Conservation (phyloP, 2,329 filamentous ascomycete species). For the Whalleya microplaca region DNA sequence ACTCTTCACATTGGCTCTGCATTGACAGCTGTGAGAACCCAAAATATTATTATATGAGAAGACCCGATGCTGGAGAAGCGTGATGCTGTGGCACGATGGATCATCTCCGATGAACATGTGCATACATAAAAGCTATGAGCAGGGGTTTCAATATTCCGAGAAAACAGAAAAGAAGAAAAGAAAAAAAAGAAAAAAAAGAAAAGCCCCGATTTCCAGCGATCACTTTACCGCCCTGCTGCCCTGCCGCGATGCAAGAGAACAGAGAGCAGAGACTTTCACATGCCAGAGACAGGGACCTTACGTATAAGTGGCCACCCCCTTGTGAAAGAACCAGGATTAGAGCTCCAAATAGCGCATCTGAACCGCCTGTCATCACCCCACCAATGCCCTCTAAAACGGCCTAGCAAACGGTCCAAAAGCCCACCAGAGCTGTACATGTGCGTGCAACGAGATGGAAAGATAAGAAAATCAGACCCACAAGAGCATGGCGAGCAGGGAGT, state of each 20-base stretch:
- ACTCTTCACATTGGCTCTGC: constrained; percentile 2
- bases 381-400: background rate
- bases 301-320: background rate
- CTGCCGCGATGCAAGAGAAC: background rate
- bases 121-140: background rate
- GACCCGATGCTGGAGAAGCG: background rate
- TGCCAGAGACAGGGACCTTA: constrained; percentile 17
- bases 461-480: constrained; percentile 9
- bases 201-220: background rate
- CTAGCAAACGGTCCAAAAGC: background rate
- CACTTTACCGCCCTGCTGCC: too few species aligned
- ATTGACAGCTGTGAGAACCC: background rate
- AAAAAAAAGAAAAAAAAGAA: background rate
- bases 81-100: background rate
- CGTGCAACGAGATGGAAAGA: background rate
- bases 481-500: constrained; percentile 12
- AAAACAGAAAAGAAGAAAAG: constrained; percentile 4
- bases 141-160: background rate
- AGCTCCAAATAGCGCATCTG: background rate
- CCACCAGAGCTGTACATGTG: constrained; percentile 1
- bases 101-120: background rate
- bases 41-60: too few species aligned
- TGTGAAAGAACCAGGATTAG: background rate
- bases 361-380: background rate
- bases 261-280: constrained; percentile 19